These are phyloP conservation scores for Pythium grandisporangium DNA, from an alignment of 352 stramenopile genomes.

Conservation along the genomic window DNA sequence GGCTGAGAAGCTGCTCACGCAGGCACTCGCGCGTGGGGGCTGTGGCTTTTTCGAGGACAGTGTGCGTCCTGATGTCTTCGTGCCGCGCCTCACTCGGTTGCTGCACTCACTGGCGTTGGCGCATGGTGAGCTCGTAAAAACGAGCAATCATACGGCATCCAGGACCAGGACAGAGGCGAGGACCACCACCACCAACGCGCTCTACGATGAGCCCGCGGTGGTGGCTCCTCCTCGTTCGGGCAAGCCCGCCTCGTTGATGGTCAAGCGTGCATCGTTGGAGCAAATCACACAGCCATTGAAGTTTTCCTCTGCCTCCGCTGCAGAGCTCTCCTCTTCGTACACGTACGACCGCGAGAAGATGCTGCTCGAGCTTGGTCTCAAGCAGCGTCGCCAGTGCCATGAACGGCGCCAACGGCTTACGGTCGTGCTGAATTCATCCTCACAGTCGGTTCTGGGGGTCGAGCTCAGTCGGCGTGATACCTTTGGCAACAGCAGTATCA, in stretches of 20 bases:
- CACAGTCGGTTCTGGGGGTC: constrained; percentile 60
- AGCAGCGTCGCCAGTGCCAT: constrained; percentile 54
- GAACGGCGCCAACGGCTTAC: constrained; percentile 33
- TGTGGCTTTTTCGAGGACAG: constrained; percentile 60
- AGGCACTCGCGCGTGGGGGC: constrained; percentile 35
- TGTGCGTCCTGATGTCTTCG: constrained; percentile 18
- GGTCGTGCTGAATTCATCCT: constrained; percentile 22
- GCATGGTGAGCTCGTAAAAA: constrained; percentile 23
- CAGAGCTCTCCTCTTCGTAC: too few species aligned
- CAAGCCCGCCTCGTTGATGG: constrained; percentile 39
- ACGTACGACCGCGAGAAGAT: constrained; percentile 53
- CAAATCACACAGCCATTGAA: too few species aligned
- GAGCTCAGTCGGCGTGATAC: too few species aligned
- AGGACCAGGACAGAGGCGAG: constrained; percentile 10
- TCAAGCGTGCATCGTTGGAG: too few species aligned
- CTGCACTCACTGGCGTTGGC: constrained; percentile 44
- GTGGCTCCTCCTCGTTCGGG: too few species aligned
- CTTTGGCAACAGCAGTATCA: too few species aligned
- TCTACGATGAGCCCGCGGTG: constrained; percentile 13
- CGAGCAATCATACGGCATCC: too few species aligned
- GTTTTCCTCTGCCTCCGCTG: too few species aligned
- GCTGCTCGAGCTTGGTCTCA: constrained; percentile 58
- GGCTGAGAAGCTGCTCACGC: constrained; percentile 32
- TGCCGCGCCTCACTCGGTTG: constrained; percentile 38
- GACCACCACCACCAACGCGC: constrained; percentile 8